phyloP scores from a whole-genome alignment of 352 stramenopile species.

The Globisporangium cylindrosporum region DNA sequence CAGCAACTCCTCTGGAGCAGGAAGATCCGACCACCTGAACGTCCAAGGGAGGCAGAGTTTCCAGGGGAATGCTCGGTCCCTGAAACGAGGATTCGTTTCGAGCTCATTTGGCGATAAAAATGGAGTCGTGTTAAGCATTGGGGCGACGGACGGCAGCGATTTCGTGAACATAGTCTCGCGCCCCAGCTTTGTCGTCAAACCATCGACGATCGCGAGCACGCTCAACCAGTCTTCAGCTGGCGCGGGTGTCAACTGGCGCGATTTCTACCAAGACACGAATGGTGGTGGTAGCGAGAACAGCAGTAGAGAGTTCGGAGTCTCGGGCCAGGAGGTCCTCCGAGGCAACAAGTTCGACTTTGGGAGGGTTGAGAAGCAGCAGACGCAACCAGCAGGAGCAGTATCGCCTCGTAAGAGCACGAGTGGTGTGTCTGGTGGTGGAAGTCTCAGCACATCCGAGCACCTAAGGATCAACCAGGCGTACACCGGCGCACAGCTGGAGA shows the following conservation, averaged over 20 bases:
- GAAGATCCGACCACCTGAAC: neutral
- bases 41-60: neutral
- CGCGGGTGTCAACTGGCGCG: conserved; percentile 7
- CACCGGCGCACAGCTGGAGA: conserved; percentile 8
- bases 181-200: conserved; percentile 17
- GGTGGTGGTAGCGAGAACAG: neutral
- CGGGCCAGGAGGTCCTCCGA: neutral
- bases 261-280: neutral
- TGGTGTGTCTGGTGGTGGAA: neutral
- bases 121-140: conserved; percentile 30
- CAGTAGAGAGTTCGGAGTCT: neutral
- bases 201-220: neutral
- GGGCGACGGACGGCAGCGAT: conserved; percentile 21
- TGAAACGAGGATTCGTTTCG: neutral
- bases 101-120: conserved; percentile 16
- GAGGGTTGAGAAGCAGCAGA: neutral
- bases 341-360: conserved; percentile 13
- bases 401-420: conserved; percentile 4
- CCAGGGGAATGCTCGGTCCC: neutral
- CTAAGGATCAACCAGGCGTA: conserved; percentile 10
- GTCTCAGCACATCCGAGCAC: neutral
- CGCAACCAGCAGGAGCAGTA: neutral
- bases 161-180: conserved; percentile 28
- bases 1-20: neutral
- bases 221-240: neutral